These are phyloP conservation scores for Scutellaria baicalensis DNA, from an alignment of 257 asterid genomes.

Conservation along the genomic window DNA sequence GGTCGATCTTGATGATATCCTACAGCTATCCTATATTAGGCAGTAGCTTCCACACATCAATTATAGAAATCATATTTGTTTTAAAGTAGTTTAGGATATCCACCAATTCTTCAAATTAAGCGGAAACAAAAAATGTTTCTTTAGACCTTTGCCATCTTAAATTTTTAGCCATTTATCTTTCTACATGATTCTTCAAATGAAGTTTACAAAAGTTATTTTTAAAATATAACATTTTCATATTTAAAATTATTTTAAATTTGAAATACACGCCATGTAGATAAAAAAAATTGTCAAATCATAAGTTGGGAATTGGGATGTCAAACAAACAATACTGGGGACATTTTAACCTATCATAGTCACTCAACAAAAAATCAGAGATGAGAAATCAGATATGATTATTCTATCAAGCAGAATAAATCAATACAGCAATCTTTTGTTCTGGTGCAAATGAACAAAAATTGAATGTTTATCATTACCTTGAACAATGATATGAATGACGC, in stretches of 20 bases:
- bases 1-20: not conserved
- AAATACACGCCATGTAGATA: no score
- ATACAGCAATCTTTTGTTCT: not conserved
- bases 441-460: constrained; percentile 5
- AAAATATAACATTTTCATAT: no score
- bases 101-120: not conserved
- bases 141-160: no score
- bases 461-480: constrained; percentile 49
- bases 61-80: not conserved
- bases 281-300: no score
- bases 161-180: no score
- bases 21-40: not conserved
- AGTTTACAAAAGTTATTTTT: no score
- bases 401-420: not conserved
- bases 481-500: constrained; percentile 45
- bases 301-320: no score
- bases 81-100: not conserved
- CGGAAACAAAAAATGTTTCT: not conserved
- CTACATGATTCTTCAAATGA: no score
- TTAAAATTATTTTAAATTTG: no score
- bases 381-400: not conserved
- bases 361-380: no score
- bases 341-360: no score
- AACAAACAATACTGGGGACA: no score
- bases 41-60: not conserved